A percentile compares a stretch with the other conserved stretches of the same genome.
Conservation (phyloP, 441 rosid species). For the Populus hybrid region DNA sequence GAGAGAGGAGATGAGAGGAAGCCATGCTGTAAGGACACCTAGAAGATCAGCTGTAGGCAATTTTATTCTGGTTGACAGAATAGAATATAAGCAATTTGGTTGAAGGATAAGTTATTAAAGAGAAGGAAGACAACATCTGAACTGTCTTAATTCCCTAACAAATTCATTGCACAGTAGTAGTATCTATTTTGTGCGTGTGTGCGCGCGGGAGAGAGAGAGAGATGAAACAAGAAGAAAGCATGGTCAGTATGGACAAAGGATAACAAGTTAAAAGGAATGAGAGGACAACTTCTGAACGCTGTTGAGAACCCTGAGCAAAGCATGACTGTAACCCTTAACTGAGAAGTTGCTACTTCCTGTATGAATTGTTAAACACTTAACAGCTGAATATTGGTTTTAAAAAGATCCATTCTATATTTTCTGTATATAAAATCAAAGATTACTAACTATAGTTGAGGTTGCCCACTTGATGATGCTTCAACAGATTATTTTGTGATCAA, state of each 20-base stretch:
- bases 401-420: too few species aligned
- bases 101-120: slow-evolving; percentile 10
- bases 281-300: too few species aligned
- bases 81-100: slow-evolving; percentile 4
- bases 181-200: too few species aligned
- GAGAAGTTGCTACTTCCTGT: too few species aligned
- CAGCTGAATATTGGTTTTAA: too few species aligned
- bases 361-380: too few species aligned
- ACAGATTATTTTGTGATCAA: not conserved
- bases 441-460: too few species aligned
- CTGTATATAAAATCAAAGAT: too few species aligned
- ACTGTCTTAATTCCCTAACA: not conserved
- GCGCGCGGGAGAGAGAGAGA: too few species aligned
- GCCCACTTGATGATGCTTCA: too few species aligned
- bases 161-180: not conserved
- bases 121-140: not conserved
- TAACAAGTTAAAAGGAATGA: not conserved
- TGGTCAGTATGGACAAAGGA: not conserved
- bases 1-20: not conserved
- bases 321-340: too few species aligned
- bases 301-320: too few species aligned
- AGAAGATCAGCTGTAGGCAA: not conserved
- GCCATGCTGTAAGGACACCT: not conserved
- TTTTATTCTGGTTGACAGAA: not conserved
- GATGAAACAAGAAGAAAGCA: not conserved